These are phyloP conservation scores for Podospora anserina DNA, from an alignment of 495 filamentous ascomycete genomes.

Conservation along the genomic window DNA sequence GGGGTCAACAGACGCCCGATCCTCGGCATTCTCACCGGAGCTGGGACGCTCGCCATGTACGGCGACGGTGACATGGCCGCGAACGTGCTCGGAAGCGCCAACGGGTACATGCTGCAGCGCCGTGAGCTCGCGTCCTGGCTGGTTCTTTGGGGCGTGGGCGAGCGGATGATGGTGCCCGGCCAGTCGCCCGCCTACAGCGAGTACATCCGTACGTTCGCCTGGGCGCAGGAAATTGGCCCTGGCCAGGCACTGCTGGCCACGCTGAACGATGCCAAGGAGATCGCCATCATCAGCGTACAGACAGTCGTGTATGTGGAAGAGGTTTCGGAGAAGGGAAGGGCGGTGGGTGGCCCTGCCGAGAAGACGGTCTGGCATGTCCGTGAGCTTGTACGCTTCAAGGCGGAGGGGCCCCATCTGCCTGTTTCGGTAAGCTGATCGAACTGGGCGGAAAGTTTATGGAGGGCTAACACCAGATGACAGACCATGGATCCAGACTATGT, in stretches of 20 bases:
- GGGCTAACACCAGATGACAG: constrained; percentile 12
- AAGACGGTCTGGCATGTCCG: constrained; percentile 40
- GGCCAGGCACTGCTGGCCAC: constrained; percentile 42
- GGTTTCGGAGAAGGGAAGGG: constrained; percentile 9
- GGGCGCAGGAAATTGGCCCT: constrained; percentile 41
- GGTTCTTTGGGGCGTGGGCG: constrained; percentile 48
- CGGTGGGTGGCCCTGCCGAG: constrained; percentile 16
- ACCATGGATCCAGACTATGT: constrained; percentile 39
- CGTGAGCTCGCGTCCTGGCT: constrained; percentile 32
- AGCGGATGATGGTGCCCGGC: constrained; percentile 43
- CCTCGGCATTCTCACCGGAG: constrained; percentile 40
- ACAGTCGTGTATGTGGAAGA: constrained; percentile 21
- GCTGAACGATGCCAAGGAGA: constrained; percentile 41
- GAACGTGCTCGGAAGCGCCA: constrained; percentile 27
- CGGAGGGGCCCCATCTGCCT: constrained; percentile 40
- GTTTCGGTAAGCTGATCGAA: constrained; percentile 28
- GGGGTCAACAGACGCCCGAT: constrained; percentile 44
- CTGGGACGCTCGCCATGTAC: constrained; percentile 42
- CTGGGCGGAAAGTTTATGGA: not conserved
- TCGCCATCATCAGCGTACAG: constrained; percentile 44
- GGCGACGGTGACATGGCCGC: constrained; percentile 37
- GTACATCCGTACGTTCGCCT: constrained; percentile 44
- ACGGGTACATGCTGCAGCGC: constrained; percentile 31
- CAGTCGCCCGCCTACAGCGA: constrained; percentile 36
- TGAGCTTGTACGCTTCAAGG: constrained; percentile 43